Base-by-base conservation (phyloP, 1,139 yeast species). In the Wickerhamomyces sp. region DNA sequence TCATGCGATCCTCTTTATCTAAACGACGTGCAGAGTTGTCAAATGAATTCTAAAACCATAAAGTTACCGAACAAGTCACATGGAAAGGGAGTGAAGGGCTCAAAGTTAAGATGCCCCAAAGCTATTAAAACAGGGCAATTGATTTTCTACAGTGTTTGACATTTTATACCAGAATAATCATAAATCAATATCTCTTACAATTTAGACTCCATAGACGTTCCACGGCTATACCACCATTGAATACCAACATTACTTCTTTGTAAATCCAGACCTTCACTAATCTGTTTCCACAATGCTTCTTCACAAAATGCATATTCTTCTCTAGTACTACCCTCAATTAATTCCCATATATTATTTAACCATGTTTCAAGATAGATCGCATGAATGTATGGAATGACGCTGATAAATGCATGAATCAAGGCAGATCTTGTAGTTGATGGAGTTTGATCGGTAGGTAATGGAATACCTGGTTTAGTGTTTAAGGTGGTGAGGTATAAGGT, bases 211-310 rank as follows among this genome's bases (percentile, higher is more conserved):
- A 44, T 10, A 9, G 14, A 6, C 14, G 15, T 13, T 14, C 33
- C 37, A n/a, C 46, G 43, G 13, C 48, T 45, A 52, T 77, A 80
- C 85, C 86, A 85, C 90, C 91, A 85, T 32, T 67, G 64, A 46
- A 81, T 75, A 3, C 84, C 93, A 36, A 81, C 55, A 44, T 78
- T 81, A 5, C 84, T 77, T 51, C 86, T 67, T 52, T 78, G 78
- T 46, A 81, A 68, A 52, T 82, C 86, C 50, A 80, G 68, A 9
- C 64, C 70, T 50, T 73, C 72, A 37, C 81, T 71, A 1, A 76
- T 61, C 43, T 65, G 58, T 15, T 66, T 65, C 69, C 75, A 71
- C 39, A 75, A 46, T 15, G 58, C 58, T 15, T 62, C 62, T 36
- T 64, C 61, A 34, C 76, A 54, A 34, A 51, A 64, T 3, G 43